Percentiles rank a stretch among this genome's conserved stretches.
These are phyloP conservation scores for Ajuga reptans DNA, from an alignment of 305 asterid species.

Conservation along the genomic window DNA sequence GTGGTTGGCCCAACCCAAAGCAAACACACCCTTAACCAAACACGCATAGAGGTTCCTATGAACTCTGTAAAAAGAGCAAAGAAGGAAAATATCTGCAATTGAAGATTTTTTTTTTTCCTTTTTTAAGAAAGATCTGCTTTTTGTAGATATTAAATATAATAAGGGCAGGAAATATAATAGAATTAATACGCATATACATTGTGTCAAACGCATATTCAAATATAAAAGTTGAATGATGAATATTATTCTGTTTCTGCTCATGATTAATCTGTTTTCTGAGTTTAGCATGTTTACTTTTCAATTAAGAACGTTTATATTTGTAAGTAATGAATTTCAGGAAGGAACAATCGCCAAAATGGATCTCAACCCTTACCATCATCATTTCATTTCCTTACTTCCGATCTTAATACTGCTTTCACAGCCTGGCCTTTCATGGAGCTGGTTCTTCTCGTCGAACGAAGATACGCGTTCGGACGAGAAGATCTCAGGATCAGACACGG, in stretches of 20 bases:
- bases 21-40: too few species aligned
- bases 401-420: constrained; percentile 23
- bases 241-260: neutral
- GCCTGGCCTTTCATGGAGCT: constrained; percentile 20
- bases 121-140: too few species aligned
- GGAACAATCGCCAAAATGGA: constrained; percentile 1
- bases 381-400: neutral
- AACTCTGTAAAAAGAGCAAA: too few species aligned
- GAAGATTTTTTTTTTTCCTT: too few species aligned
- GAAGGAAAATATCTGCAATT: too few species aligned
- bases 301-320: too few species aligned
- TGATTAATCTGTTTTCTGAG: neutral
- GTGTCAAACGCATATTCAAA: too few species aligned
- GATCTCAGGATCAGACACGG: neutral
- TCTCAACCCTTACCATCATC: neutral
- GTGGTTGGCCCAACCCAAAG: too few species aligned
- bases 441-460: constrained; percentile 28
- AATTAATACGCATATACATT: too few species aligned
- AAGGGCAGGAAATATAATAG: too few species aligned
- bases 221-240: neutral
- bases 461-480: constrained; percentile 3
- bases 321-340: constrained; percentile 13
- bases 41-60: too few species aligned
- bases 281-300: neutral
- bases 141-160: too few species aligned